Base-by-base conservation (phyloP, 1,284 basidiomycete species). In the Papiliotrema terrestris region DNA sequence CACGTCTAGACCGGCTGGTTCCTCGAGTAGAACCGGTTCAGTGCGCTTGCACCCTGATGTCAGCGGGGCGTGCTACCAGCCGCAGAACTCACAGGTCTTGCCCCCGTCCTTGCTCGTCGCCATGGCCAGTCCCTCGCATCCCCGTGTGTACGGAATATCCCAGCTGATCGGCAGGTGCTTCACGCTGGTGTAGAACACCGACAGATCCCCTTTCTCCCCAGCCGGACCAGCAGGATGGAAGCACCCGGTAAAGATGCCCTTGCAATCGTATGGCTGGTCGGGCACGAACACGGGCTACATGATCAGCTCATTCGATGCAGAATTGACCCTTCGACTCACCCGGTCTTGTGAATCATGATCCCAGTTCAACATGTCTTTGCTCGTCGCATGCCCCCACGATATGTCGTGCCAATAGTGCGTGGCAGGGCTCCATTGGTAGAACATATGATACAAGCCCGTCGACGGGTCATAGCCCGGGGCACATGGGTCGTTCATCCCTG, bases 361-460 rank as follows among this genome's bases (percentile, higher is more conserved):
- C 63, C 63, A 65, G 23, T 46, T 43, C 6, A 61, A 14, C 14
- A 65, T 41, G 39, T 65, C 61, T 15, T 25, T 39, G 35, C 58
- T 59, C 8, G 52, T 59, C 5, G 58, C 63, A 25, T 59, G 58
- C 3, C 63, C 63, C 63, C 63, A 65, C 35, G 45, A 38, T 17
- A 65, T 65, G 20, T 59, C 45, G 38, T 49, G 54, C 63, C 63
- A 65, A 2, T 35, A 20, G 36, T 56, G 47, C 41, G 50, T 48
- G 20, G 54, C 23, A 3, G 59, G 58, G n/a, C 51, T 56, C 63
- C 63, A 65, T 46, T 65, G 63, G 46, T 61, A 65, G 48, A 62
- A 61, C 22, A 65, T 55, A 37, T 65, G 63, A 52, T 46, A 65
- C 2, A 43, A 26, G 14, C 55, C 54, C 3, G 63, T 62, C 20